Evolutionary conservation across 2,329 filamentous ascomycete genomes (phyloP).

Genomic region (Huntiella moniliformis): DNA sequence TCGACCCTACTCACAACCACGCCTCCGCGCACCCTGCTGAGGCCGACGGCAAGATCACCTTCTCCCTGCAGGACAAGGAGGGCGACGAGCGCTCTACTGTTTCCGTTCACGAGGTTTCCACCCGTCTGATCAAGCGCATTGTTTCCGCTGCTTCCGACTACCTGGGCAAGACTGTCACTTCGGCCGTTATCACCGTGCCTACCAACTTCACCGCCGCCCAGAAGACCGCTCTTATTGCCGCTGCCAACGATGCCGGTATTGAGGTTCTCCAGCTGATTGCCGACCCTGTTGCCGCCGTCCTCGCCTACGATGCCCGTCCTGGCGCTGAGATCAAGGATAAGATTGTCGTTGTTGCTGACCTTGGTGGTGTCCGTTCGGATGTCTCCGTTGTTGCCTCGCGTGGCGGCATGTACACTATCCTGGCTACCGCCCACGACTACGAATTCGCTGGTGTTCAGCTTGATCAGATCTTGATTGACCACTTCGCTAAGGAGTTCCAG

Average conservation of each 20-base stretch:
- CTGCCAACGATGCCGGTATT: constrained; percentile 62
- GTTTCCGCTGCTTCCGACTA: constrained; percentile 74
- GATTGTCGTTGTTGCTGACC: constrained; percentile 74
- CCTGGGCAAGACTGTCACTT: constrained; percentile 79
- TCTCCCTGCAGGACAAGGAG: constrained; percentile 60
- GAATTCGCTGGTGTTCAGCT: constrained; percentile 73
- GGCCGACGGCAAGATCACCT: constrained; percentile 51
- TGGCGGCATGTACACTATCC: constrained; percentile 87
- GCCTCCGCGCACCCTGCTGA: constrained; percentile 80
- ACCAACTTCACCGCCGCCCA: constrained; percentile 85
- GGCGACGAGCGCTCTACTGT: constrained; percentile 39
- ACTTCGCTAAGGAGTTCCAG: constrained; percentile 96
- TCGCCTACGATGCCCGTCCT: constrained; percentile 78
- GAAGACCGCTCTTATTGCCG: constrained; percentile 57
- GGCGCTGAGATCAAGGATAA: constrained; percentile 65
- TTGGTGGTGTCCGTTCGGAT: constrained; percentile 84
- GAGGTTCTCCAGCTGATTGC: constrained; percentile 85
- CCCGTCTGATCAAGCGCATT: constrained; percentile 68
- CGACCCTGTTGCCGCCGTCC: constrained; percentile 72
- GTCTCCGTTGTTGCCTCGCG: constrained; percentile 78
- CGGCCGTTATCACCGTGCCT: constrained; percentile 84
- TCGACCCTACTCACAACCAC: constrained; percentile 90
- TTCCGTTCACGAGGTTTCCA: constrained; percentile 61
- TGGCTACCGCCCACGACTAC: constrained; percentile 89
- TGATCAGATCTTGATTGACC: constrained; percentile 80